Conservation (phyloP, 2,329 filamentous ascomycete species). For the Neopestalotiopsis rosae region DNA sequence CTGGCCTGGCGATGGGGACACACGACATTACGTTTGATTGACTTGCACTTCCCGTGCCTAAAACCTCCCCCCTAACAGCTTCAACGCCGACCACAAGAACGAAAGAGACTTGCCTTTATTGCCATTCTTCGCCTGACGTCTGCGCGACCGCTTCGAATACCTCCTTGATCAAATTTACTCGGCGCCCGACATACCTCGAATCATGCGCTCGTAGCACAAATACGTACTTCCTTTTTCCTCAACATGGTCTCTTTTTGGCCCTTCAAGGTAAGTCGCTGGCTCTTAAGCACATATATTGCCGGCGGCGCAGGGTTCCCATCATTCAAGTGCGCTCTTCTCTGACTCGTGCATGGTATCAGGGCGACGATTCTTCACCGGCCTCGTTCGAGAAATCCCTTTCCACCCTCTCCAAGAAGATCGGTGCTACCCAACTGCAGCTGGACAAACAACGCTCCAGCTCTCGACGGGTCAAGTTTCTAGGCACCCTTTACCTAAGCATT, state of each 20-base stretch:
- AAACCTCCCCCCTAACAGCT: neutral
- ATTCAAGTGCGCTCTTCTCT: neutral
- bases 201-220: constrained; percentile 29
- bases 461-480: constrained; percentile 81
- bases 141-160: neutral
- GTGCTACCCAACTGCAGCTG: constrained; percentile 73
- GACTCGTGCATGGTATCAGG: constrained; percentile 51
- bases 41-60: neutral
- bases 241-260: constrained; percentile 86
- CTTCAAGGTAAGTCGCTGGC: constrained; percentile 67
- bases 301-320: too few relatives aligned
- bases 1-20: constrained; percentile 8
- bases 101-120: neutral
- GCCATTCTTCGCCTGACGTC: neutral
- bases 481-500: constrained; percentile 89
- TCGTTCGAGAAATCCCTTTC: constrained; percentile 93
- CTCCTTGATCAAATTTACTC: neutral
- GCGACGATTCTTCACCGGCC: constrained; percentile 80
- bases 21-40: neutral
- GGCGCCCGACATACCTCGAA: constrained; percentile 14
- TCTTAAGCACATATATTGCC: neutral
- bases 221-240: neutral
- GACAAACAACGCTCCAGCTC: constrained; percentile 75
- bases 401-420: constrained; percentile 81
- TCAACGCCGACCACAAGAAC: neutral